Evolutionary conservation across 2,329 filamentous ascomycete genomes (phyloP), one percentile per base, ranked within the genome.

Genomic region (Dothidotthia symphoricarpi): DNA sequence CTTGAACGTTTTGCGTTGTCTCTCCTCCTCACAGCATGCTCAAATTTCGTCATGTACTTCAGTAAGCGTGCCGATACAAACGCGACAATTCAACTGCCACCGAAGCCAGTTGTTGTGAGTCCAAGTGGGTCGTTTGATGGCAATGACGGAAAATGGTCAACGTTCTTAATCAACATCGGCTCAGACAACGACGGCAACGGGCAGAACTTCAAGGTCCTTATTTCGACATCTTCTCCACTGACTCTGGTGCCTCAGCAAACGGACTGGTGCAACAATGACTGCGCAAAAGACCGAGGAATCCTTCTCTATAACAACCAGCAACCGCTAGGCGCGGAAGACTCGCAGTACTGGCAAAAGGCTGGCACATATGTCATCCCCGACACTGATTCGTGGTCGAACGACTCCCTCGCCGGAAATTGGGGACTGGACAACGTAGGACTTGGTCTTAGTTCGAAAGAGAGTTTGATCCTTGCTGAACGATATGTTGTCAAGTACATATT

Each of bases 61-160:
- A 24, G 25, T 36, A 59, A 50, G 27, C 59, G 59, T 31, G 47
- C 38, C 22, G 53, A 59, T 33, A 24, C 47, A 14, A 43, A 38
- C 11, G 27, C 28, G 5, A 45, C 38, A 9, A 24, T 45, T 10
- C 40, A 39, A 3, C 24, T 49, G 3, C 49, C 43, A 13, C 44
- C 43, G 5, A 27, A 24, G 7, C 56, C 57, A 3, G 36, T 40
- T 10, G 36, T 44, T 3, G 27, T 66, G 12, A 29, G 14, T 3
- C 34, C 61, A 0, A 62, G 39, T 35, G 54, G 54, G 6, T 13
- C 28, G 3, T 67, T 51, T 15, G 66, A 70, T 25, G 68, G 68
- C 15, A 63, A 66, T 34, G 69, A 72, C 44, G 69, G 69, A 1
- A 53, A 45, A 29, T 72, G 69, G 69, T 70, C 68, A 2, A 64